Evolutionary conservation across 2,329 filamentous ascomycete genomes (phyloP).

Genomic region (Fusarium sp.): DNA sequence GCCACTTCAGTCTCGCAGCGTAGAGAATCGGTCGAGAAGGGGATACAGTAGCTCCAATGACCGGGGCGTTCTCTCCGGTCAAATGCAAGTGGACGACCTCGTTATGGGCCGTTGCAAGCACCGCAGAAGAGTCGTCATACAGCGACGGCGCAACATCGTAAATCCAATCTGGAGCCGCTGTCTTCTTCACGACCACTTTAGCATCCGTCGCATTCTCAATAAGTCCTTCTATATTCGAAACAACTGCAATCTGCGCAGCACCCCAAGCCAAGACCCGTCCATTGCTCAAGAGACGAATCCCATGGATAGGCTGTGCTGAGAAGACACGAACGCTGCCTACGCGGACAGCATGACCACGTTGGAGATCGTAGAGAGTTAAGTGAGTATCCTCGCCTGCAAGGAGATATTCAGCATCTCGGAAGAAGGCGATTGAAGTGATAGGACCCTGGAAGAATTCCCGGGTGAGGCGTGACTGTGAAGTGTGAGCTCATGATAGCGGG

Average conservation of each 20-base stretch:
- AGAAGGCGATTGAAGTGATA: slow-evolving; percentile 71
- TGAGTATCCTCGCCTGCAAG: slow-evolving; percentile 72
- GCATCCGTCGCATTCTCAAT: slow-evolving; percentile 44
- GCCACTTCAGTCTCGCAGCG: slow-evolving; percentile 80
- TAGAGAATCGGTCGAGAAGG: slow-evolving; percentile 89
- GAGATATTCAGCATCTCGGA: slow-evolving; percentile 57
- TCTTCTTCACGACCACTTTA: slow-evolving; percentile 52
- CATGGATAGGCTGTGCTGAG: slow-evolving; percentile 78
- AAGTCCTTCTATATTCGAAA: slow-evolving; percentile 44
- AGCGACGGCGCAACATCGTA: slow-evolving; percentile 73
- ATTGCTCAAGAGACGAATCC: slow-evolving; percentile 65
- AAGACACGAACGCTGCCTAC: slow-evolving; percentile 68
- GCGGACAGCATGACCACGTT: slow-evolving; percentile 50
- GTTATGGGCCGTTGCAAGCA: slow-evolving; percentile 89
- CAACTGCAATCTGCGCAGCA: slow-evolving; percentile 66
- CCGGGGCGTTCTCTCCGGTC: slow-evolving; percentile 50
- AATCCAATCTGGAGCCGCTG: slow-evolving; percentile 79
- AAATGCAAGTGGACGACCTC: slow-evolving; percentile 70
- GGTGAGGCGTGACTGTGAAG: slow-evolving; percentile 36
- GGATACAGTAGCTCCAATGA: slow-evolving; percentile 66
- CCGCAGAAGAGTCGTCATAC: slow-evolving; percentile 59
- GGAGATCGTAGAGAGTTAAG: slow-evolving; percentile 66
- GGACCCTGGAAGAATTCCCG: slow-evolving; percentile 64
- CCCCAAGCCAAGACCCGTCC: slow-evolving; percentile 76
- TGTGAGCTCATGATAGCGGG: slow-evolving; percentile 44